Conservation (phyloP, 208 protist species). For the Acanthamoeba healyi region DNA sequence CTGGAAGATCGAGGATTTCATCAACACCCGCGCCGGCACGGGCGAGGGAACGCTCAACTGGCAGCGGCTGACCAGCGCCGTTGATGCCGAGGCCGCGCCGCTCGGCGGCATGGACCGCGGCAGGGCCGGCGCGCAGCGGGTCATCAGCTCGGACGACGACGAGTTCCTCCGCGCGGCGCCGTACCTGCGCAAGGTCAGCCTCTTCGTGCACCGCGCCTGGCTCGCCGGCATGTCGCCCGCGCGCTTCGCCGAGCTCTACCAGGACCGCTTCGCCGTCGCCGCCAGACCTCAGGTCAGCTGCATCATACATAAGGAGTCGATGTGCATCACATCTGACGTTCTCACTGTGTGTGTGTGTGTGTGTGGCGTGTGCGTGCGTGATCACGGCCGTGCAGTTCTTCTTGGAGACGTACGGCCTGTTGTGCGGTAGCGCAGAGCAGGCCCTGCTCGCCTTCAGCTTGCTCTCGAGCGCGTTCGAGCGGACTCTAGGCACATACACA, state of each 20-base stretch:
- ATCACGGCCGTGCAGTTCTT: constrained; percentile 64
- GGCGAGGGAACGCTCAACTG: constrained; percentile 24
- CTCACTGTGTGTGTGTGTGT: not conserved
- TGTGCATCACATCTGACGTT: not conserved
- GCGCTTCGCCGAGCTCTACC: constrained; percentile 30
- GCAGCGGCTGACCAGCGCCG: constrained; percentile 22
- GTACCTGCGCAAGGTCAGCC: constrained; percentile 38
- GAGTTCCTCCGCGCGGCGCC: constrained; percentile 4
- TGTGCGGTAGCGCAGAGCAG: constrained; percentile 6
- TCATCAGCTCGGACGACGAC: constrained; percentile 14
- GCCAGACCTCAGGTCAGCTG: constrained; percentile 23
- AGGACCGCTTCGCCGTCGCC: not conserved
- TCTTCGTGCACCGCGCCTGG: constrained; percentile 47
- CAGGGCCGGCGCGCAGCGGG: not conserved
- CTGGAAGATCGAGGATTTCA: constrained; percentile 18
- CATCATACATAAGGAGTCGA: no score
- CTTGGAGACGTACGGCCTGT: not conserved
- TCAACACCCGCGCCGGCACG: no score
- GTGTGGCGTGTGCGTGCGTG: no score
- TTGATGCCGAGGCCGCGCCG: no score
- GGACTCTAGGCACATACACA: constrained; percentile 31
- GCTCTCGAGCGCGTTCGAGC: constrained; percentile 16
- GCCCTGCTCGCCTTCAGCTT: constrained; percentile 21
- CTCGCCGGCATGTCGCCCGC: not conserved
- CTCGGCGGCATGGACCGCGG: not conserved